These are phyloP conservation scores for Aspergillus phoenicis DNA, from an alignment of 2,329 filamentous ascomycete species.

Conservation along the genomic window DNA sequence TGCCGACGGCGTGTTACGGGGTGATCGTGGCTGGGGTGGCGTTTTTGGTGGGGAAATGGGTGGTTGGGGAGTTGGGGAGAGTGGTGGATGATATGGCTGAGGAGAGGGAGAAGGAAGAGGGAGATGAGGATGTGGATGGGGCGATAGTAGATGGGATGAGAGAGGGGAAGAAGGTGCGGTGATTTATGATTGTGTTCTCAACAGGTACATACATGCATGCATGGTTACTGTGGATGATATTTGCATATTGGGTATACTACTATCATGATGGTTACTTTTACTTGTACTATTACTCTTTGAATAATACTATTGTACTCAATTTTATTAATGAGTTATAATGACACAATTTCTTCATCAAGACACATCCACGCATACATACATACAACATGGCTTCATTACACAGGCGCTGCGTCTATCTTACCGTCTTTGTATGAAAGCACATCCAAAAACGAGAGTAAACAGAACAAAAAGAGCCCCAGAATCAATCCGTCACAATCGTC, in stretches of 20 bases:
- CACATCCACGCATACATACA: too few relatives aligned
- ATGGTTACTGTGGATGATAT: neutral
- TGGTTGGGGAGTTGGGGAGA: constrained; percentile 29
- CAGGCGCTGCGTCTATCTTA: neutral
- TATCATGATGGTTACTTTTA: too few relatives aligned
- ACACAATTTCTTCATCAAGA: too few relatives aligned
- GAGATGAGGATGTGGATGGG: constrained; percentile 12
- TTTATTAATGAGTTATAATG: too few relatives aligned
- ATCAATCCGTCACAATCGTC: neutral
- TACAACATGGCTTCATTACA: neutral
- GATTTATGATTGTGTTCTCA: neutral
- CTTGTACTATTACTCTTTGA: too few relatives aligned
- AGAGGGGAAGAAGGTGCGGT: constrained; percentile 26
- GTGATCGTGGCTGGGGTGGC: constrained; percentile 58
- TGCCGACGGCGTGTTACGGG: constrained; percentile 72
- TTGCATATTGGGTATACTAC: neutral
- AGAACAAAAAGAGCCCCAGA: neutral
- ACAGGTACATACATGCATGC: neutral
- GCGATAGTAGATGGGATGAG: constrained; percentile 1
- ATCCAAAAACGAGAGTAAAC: neutral
- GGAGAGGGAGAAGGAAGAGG: constrained; percentile 15
- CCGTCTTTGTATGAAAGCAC: neutral
- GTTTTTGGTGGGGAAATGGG: constrained; percentile 48
- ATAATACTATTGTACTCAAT: too few relatives aligned
- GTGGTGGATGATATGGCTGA: constrained; percentile 17